Base-by-base conservation (phyloP, 2,329 filamentous ascomycete species). In the Tolypocladium album region DNA sequence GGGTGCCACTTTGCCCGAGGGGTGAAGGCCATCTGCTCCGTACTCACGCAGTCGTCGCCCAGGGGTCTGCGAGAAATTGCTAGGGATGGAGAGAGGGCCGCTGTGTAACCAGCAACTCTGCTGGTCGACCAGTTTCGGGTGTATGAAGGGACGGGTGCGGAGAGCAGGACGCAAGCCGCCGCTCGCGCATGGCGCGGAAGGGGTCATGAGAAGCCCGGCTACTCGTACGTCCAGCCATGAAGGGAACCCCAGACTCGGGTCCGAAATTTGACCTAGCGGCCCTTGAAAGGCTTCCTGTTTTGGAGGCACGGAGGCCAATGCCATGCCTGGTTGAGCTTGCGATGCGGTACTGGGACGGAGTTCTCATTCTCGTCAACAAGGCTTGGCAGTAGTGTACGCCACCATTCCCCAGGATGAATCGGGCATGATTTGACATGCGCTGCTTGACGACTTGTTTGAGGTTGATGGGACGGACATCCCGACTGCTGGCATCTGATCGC, bases 391-490 rank as follows among this genome's bases (percentile, higher is more conserved):
- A 34, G 50, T 11, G 17, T 17, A 17, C 27, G 27, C 27, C 27
- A 31, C 27, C 27, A 27, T 8, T 27, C 24, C 17, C 34, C 47
- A 3, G 17, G 3, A 27, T 12, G 45, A 4, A 34, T 31, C 27
- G 22, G 50, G 50, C 17, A 34, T 9, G 31, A 11, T 11, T 43
- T 9, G 40, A 47, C 42, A 27, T 9, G 27, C 27, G 31, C 22
- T 45, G 56, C 42, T 36, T 36, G 57, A 22, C 63, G 60, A 63
- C 65, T 64, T 67, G 79, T 83, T 81, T 82, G 80, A 81, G 75
- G 74, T 79, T 78, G 71, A 80, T 78, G 75, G 75, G 73, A 77
- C 70, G 73, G 60, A 27, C 45, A 61, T 55, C 43, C 58, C 31
- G n/a, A 53, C 47, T 55, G 24, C 55, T 36, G 70, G 67, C 70